Base-by-base conservation (phyloP, 2,329 filamentous ascomycete species). In the Claviceps sp. region DNA sequence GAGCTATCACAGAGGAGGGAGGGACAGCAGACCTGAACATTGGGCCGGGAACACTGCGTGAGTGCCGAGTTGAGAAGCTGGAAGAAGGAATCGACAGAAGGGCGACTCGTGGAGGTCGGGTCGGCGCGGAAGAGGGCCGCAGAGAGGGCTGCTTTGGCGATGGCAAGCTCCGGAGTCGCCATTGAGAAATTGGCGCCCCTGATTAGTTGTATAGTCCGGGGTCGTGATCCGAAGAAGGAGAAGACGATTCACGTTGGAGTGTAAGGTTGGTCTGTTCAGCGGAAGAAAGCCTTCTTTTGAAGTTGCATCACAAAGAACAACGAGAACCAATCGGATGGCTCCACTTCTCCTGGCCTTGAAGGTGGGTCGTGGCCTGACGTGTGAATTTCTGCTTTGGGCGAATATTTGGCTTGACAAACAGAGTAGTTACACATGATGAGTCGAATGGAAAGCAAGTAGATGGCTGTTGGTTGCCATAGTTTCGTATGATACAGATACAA, bases 11-110 rank as follows among this genome's bases (percentile, higher is more conserved):
- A 7, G 22, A 42, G 11, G 34, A n/a, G 24, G 59, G 48, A 37
- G 40, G 13, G 34, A 22, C 16, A 34, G 75, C 84, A 89, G 87
- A 93, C 87, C 87, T 93, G 87, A 76, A 93, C 84, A 74, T 91
- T 89, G 74, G 75, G 71, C 63, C 82, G 77, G 63, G 86, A 87
- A 78, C 87, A 91, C 72, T 81, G 78, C 69, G 76, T 70, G 63
- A 87, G 70, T 61, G 78, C 77, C 64, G 75, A 71, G 66, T 82
- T 77, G 61, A 93, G 74, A 54, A 81, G 72, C 57, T 71, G 65
- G 66, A 89, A 79, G 67, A 91, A 86, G 53, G 76, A 68, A 59
- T 84, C 76, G 66, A 91, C 84, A 54, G 84, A 78, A 61, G 82
- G 78, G 64, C 84, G 82, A 48, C 80, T 70, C 52, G 87, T 77